Conservation (phyloP, 2,329 filamentous ascomycete genomes). For the Didymosphaeria variabile region DNA sequence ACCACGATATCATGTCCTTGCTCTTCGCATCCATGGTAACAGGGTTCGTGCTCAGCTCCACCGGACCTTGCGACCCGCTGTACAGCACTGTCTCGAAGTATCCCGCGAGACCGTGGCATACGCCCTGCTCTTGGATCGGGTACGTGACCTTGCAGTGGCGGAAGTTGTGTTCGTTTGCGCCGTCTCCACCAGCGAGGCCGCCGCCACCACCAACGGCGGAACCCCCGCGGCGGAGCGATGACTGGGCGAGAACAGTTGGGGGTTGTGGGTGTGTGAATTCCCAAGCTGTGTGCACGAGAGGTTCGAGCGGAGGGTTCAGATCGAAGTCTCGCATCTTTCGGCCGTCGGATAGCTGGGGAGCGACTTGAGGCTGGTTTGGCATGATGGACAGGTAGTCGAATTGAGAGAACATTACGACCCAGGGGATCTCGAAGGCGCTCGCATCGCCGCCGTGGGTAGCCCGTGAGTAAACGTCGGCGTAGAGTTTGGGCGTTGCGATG, state of each 20-base stretch:
- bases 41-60: constrained; percentile 92
- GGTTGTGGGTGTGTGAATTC: constrained; percentile 81
- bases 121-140: constrained; percentile 78
- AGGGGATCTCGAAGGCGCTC: constrained; percentile 86
- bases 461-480: constrained; percentile 79
- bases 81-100: constrained; percentile 99
- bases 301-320: constrained; percentile 41
- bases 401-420: constrained; percentile 91
- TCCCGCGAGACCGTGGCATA: constrained; percentile 88
- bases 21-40: constrained; percentile 92
- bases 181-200: constrained; percentile 77
- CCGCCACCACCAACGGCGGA: constrained; percentile 73
- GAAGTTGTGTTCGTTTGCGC: constrained; percentile 90
- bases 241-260: constrained; percentile 64
- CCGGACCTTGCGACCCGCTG: constrained; percentile 62
- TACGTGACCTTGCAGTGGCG: constrained; percentile 83
- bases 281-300: constrained; percentile 78
- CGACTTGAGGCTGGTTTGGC: constrained; percentile 43
- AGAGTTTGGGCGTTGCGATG: constrained; percentile 84
- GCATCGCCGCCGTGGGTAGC: constrained; percentile 66
- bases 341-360: constrained; percentile 60
- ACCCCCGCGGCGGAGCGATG: constrained; percentile 67
- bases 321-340: constrained; percentile 45
- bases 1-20: constrained; percentile 99
- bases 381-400: constrained; percentile 82